A percentile compares a stretch with the other conserved stretches of the same genome.
Evolutionary conservation across 257 asterid genomes (phyloP).

Genomic region (Cinchona pubescens): DNA sequence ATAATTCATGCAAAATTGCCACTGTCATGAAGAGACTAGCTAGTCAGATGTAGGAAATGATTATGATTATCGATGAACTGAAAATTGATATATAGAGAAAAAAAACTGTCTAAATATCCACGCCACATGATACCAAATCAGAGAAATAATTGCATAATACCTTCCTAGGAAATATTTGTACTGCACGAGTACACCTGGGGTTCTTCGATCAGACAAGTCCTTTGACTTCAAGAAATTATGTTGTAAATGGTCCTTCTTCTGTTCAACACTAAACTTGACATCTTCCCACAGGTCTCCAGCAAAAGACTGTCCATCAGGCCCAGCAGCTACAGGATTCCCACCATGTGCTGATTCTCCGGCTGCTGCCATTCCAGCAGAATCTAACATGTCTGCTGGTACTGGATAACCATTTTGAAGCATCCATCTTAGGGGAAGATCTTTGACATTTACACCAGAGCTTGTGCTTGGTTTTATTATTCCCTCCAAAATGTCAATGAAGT

Average conservation of each 20-base stretch:
- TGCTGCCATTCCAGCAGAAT: slow-evolving; percentile 55
- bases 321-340: slow-evolving; percentile 36
- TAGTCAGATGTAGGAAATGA: not conserved
- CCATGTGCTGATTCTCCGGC: slow-evolving; percentile 55
- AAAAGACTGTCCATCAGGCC: slow-evolving; percentile 47
- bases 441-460: slow-evolving; percentile 53
- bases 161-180: slow-evolving; percentile 82
- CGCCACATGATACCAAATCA: not conserved
- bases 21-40: not conserved
- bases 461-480: slow-evolving; percentile 67
- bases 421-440: slow-evolving; percentile 97
- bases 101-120: not conserved
- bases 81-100: not conserved
- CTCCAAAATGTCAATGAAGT: slow-evolving; percentile 89
- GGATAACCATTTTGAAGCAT: slow-evolving; percentile 97
- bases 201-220: slow-evolving; percentile 65
- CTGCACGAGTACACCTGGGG: slow-evolving; percentile 54
- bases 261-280: slow-evolving; percentile 56
- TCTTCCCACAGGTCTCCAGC: slow-evolving; percentile 81
- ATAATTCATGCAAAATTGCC: not conserved
- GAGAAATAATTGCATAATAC: slow-evolving; percentile 30
- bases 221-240: slow-evolving; percentile 47
- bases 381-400: slow-evolving; percentile 89
- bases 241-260: slow-evolving; percentile 55
- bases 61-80: not conserved